Evolutionary conservation across 75 land plant genomes (phyloP).

Genomic region (Ceratopteris richardii): DNA sequence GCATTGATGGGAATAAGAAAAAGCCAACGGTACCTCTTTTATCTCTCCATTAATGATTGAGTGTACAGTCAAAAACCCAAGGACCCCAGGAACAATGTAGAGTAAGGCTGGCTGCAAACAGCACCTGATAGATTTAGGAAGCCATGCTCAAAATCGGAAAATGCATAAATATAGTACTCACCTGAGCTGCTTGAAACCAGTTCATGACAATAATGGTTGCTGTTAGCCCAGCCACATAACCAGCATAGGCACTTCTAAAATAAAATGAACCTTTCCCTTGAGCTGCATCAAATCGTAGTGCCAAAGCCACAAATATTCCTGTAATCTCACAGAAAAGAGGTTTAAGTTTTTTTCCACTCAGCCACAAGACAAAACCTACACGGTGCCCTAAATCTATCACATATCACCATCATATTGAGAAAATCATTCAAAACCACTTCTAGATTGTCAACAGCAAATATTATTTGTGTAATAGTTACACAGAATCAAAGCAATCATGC

Average conservation of each 20-base stretch:
- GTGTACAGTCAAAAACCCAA: slow-evolving; percentile 84
- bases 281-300: slow-evolving; percentile 90
- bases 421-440: no score
- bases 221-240: slow-evolving; percentile 66
- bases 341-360: no score
- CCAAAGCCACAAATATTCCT: slow-evolving; percentile 99
- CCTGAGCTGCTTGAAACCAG: slow-evolving; percentile 99
- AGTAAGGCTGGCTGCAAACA: slow-evolving; percentile 88
- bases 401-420: no score
- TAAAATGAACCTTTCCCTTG: slow-evolving; percentile 63
- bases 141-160: neutral
- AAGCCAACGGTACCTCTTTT: slow-evolving; percentile 47
- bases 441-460: no score
- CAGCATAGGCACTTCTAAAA: slow-evolving; percentile 89
- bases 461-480: no score
- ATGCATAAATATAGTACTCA: slow-evolving; percentile 12
- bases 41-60: slow-evolving; percentile 77
- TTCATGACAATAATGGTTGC: slow-evolving; percentile 93
- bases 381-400: no score
- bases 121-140: neutral
- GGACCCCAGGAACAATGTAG: slow-evolving; percentile 92
- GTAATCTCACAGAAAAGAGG: slow-evolving; percentile 11
- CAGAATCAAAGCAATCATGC: no score
- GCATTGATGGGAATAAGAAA: neutral
- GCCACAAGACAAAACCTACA: no score